Percentiles rank a stretch among this genome's conserved stretches.
Evolutionary conservation across 1,284 basidiomycete species (phyloP).

Genomic region (Leccinum fallax): DNA sequence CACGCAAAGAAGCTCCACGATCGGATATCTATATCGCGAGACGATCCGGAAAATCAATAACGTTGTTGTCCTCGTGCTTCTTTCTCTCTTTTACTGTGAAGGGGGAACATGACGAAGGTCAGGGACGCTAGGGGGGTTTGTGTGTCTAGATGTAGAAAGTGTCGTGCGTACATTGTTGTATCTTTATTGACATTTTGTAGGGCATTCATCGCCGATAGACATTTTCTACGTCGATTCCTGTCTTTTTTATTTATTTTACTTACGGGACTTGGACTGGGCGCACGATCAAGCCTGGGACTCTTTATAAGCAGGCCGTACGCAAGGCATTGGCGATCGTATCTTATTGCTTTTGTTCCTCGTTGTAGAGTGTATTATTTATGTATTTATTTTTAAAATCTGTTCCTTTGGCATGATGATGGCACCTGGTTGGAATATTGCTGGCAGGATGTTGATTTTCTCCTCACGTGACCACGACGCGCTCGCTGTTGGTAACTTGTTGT

Average conservation of each 20-base stretch:
- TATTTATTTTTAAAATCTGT: neutral
- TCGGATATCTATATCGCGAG: conserved; percentile 7
- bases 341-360: neutral
- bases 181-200: conserved; percentile 1
- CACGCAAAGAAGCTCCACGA: conserved; percentile 18
- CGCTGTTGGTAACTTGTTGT: neutral
- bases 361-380: neutral
- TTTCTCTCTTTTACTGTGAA: neutral
- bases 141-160: neutral
- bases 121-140: neutral
- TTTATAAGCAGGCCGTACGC: too few species aligned
- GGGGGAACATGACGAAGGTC: neutral
- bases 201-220: neutral
- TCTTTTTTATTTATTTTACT: neutral
- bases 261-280: neutral
- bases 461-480: conserved; percentile 24
- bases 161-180: conserved; percentile 9
- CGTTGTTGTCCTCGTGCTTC: neutral
- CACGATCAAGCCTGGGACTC: too few species aligned
- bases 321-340: too few species aligned
- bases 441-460: conserved; percentile 14
- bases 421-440: neutral
- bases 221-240: neutral
- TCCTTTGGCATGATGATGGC: too few species aligned
- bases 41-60: neutral